Base-by-base conservation (phyloP, 129 eudicot genomes). In the Escallonia herrerae region DNA sequence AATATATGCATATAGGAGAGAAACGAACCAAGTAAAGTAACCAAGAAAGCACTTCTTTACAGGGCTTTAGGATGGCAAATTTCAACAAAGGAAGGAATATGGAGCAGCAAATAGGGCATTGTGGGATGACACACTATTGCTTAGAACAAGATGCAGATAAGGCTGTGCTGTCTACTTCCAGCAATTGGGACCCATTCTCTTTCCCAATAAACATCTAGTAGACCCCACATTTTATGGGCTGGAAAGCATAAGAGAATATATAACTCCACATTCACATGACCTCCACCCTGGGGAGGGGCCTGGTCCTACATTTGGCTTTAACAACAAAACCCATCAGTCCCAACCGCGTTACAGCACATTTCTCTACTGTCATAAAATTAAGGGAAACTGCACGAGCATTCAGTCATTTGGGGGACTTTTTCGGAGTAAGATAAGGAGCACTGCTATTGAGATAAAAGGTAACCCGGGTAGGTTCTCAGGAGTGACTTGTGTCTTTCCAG, bases 181-280 rank as follows among this genome's bases (percentile, higher is more conserved):
- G 60, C 7, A 5, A 5, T 8, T 47, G 45, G n/a, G 42, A 3
- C 40, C 53, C 7, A 49, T 10, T 42, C 5, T 22, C 33, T 22
- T 22, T 22, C 33, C 38, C 39, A 33, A 13, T 5, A 11, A 49
- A 51, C 6, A 49, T 0, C n/a, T 3, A 22, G 2, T 39, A 40
- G 50, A 8, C 70, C 48, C 49, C 59, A 38, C 40, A 50, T 38
- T 39, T 55, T 33, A 22, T 22, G 33, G 70, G 70, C 59, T 65
- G 70, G 59, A 51, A 65, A 65, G 70, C 37, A 40, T 6, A 14
- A 37, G 60, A 65, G 49, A 65, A 65, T 49, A 41, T n/a, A n/a
- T 65, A 52, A 65, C 50, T 11, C 47, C 58, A 50, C 59, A 51
- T 37, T 65, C 60, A 15, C 49, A 65, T 22, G 33, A 22, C 33